Base-by-base conservation (phyloP, 495 filamentous ascomycete species). In the Penicillium macrosclerotiorum region DNA sequence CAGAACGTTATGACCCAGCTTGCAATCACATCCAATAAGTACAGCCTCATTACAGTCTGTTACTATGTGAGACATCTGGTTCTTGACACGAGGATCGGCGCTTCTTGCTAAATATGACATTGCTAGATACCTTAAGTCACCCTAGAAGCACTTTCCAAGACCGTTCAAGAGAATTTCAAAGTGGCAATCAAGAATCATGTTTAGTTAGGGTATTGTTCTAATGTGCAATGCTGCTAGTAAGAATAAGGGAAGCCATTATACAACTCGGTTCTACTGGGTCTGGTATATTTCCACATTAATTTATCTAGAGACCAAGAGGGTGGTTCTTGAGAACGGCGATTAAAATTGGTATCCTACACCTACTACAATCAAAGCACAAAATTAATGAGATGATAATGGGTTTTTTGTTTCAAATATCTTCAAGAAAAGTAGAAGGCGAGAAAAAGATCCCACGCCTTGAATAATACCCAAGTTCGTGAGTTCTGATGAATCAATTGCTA, bases 1-100 rank as follows among this genome's bases (percentile, higher is more conserved):
- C 52, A 60, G 5, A 74, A 74, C 34, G 73, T 74, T 36, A 60
- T 74, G 58, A 71, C 65, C 5, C 63, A 74, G 44, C 49, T 75
- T 0, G 45, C 49, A 13, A 55, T 64, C 9, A 49, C 54, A 8
- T 60, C 60, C 0, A 53, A 64, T 23, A 48, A 64, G 41, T 64
- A 58, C 34, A 64, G 54, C 32, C 54, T 64, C 2, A 57, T 63
- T 16, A 63, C 60, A 4, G 52, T 51, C 0, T 35, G 60, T 20
- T 64, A 64, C 27, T 64, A 60, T 50, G 60, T 63, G 38, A 37
- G 54, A 20, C 4, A 32, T n/a, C n/a, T n/a, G n/a, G 7, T 13
- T 9, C 2, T 17, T 24, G 1, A 23, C 23, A 17, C 6, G 17
- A 3, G 4, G n/a, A 8, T 43, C 17, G 27, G 11, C 38, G 45